Evolutionary conservation across 2,329 filamentous ascomycete species (phyloP).

Genomic region (Colletotrichum viniferum): DNA sequence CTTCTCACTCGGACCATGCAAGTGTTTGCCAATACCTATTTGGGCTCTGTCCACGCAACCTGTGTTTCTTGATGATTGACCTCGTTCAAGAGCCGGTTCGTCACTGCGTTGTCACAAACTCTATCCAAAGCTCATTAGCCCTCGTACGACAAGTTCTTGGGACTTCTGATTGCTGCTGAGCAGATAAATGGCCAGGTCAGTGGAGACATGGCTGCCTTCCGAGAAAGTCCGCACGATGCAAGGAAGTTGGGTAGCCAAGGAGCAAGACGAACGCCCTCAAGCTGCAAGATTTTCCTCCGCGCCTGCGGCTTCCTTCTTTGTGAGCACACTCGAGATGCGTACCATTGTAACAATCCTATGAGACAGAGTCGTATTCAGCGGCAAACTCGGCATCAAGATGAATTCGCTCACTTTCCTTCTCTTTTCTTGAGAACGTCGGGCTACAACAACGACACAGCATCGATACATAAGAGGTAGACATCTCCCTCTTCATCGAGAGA

Average conservation of each 20-base stretch:
- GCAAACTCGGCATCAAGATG: background rate
- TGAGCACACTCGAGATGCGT: background rate
- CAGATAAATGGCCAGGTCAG: background rate
- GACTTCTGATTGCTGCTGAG: background rate
- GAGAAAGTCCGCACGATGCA: background rate
- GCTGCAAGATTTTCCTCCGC: background rate
- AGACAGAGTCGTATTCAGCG: background rate
- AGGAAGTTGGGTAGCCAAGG: background rate
- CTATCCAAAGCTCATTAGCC: background rate
- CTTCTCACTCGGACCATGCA: background rate
- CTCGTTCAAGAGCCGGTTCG: background rate
- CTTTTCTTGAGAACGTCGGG: background rate
- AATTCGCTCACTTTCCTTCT: background rate
- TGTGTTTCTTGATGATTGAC: background rate
- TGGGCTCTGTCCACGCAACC: background rate
- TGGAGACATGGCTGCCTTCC: background rate
- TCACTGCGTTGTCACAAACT: background rate
- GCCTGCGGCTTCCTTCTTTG: background rate
- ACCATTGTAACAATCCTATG: background rate
- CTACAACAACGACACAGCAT: background rate
- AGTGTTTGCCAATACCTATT: background rate
- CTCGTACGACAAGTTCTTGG: background rate
- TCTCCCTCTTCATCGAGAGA: background rate
- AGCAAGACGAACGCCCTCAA: background rate
- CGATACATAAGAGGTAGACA: background rate